Conservation (phyloP, 2,329 filamentous ascomycete species). For the Monilinia vaccinii-corymbosi region DNA sequence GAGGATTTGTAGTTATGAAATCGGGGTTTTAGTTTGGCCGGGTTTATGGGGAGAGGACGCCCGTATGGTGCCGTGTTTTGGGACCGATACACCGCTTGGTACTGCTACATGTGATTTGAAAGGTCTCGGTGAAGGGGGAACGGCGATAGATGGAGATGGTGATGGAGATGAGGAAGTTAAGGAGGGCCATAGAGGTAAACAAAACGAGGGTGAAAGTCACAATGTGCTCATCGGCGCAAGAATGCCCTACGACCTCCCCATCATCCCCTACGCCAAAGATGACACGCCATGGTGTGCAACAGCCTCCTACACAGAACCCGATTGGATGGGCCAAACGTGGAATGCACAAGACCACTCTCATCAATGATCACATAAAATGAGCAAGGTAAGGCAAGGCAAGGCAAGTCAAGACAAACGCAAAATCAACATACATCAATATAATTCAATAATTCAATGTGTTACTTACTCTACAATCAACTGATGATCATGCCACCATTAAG, state of each 20-base stretch:
- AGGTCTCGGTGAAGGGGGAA: conserved; percentile 10
- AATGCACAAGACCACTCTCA: not conserved
- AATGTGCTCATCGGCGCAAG: conserved; percentile 56
- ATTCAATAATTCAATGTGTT: no score
- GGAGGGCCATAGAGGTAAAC: not conserved
- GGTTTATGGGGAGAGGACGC: conserved; percentile 37
- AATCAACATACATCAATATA: no score
- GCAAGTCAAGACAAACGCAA: no score
- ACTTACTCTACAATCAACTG: no score
- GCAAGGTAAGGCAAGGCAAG: no score
- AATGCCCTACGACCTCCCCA: conserved; percentile 74
- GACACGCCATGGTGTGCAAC: conserved; percentile 75
- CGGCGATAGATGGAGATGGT: rapidly evolving
- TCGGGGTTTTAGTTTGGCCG: conserved; percentile 79
- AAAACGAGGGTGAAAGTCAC: conserved; percentile 1
- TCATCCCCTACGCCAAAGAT: conserved; percentile 51
- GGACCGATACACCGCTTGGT: conserved; percentile 47
- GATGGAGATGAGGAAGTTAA: conserved; percentile 22
- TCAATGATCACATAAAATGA: not conserved
- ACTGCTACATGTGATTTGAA: conserved; percentile 1
- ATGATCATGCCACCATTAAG: no score
- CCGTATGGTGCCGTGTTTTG: conserved; percentile 62
- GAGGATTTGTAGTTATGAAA: conserved; percentile 71
- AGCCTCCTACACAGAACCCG: conserved; percentile 47
- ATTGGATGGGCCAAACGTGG: conserved; percentile 33